Conservation (phyloP, 148 eudicot species). For the Mesembryanthemum crystallinum region DNA sequence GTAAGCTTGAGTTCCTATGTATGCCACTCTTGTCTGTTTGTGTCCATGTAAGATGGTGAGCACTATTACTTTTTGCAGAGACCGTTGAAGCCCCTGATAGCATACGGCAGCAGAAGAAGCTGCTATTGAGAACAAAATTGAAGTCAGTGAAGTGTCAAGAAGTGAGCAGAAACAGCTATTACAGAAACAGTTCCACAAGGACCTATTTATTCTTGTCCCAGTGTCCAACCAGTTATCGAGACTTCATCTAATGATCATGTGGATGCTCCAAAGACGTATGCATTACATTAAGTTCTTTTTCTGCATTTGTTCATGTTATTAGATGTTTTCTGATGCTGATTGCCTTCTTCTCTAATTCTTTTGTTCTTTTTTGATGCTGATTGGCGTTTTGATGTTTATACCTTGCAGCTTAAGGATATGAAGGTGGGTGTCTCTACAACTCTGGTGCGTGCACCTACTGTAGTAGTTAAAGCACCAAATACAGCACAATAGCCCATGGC, state of each 20-base stretch:
- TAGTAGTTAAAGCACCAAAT: slow-evolving; percentile 25
- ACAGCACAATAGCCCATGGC: slow-evolving; percentile 22
- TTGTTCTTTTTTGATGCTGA: too few relatives aligned
- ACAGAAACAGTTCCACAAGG: slow-evolving; percentile 29
- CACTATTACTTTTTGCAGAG: slow-evolving; percentile 27
- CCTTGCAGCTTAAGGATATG: slow-evolving; percentile 37
- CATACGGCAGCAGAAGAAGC: slow-evolving; percentile 15
- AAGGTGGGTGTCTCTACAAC: slow-evolving; percentile 33
- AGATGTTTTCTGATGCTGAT: not conserved
- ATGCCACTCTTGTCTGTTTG: not conserved
- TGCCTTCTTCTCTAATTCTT: too few relatives aligned
- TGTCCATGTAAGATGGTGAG: not conserved
- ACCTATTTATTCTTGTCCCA: slow-evolving; percentile 18
- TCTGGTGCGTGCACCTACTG: slow-evolving; percentile 21
- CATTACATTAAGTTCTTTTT: slow-evolving; percentile 47
- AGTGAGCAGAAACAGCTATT: slow-evolving; percentile 20
- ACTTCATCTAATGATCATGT: slow-evolving; percentile 29
- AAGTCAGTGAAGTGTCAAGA: slow-evolving; percentile 14
- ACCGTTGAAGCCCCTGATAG: slow-evolving; percentile 15
- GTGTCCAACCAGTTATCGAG: slow-evolving; percentile 16
- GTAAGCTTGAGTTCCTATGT: slow-evolving; percentile 24
- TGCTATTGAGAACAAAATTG: slow-evolving; percentile 11
- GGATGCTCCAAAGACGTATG: slow-evolving; percentile 59
- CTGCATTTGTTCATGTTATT: not conserved
- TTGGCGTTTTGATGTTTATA: not conserved